Percentiles rank a stretch among this genome's conserved stretches.
These are phyloP conservation scores for Lindgomyces ingoldianus DNA, from an alignment of 495 filamentous ascomycete species.

Conservation along the genomic window DNA sequence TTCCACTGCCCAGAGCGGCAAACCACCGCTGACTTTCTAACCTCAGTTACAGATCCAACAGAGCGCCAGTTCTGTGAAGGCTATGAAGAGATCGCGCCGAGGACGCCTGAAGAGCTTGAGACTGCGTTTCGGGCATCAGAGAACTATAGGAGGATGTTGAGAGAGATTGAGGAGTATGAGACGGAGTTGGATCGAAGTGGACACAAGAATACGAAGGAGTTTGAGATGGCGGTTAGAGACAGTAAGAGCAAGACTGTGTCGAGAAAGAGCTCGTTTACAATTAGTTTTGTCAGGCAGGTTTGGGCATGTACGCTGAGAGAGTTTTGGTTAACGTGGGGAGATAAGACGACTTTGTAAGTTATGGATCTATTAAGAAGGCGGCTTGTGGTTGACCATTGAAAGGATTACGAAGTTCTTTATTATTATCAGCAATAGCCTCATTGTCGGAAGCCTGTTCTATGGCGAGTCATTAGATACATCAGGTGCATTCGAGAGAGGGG, in stretches of 20 bases:
- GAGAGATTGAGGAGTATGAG: slow-evolving; percentile 63
- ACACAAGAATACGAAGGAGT: slow-evolving; percentile 65
- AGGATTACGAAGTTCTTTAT: slow-evolving; percentile 72
- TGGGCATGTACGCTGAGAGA: slow-evolving; percentile 70
- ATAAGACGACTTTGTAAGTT: slow-evolving; percentile 64
- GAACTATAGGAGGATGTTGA: slow-evolving; percentile 55
- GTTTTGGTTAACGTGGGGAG: slow-evolving; percentile 74
- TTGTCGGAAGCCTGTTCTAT: slow-evolving; percentile 75
- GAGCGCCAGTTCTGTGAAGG: slow-evolving; percentile 67
- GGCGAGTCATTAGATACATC: slow-evolving; percentile 62
- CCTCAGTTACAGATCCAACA: slow-evolving; percentile 72
- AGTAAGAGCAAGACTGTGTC: slow-evolving; percentile 68
- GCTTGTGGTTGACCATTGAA: background rate
- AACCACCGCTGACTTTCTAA: slow-evolving; percentile 75
- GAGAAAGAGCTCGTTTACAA: slow-evolving; percentile 70
- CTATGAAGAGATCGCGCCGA: slow-evolving; percentile 62
- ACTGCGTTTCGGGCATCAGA: slow-evolving; percentile 57
- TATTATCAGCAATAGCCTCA: slow-evolving; percentile 70
- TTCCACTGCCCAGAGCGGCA: slow-evolving; percentile 66
- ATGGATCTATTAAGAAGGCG: too few relatives aligned
- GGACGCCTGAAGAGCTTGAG: slow-evolving; percentile 66
- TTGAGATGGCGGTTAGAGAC: slow-evolving; percentile 68
- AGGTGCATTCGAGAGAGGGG: slow-evolving; percentile 69
- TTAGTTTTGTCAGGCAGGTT: slow-evolving; percentile 68
- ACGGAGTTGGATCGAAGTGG: slow-evolving; percentile 59